A percentile compares a stretch with the other conserved stretches of the same genome.
These are phyloP conservation scores for Blastocladiella britannica DNA, from an alignment of 192 early-diverging fungal species.

Conservation along the genomic window DNA sequence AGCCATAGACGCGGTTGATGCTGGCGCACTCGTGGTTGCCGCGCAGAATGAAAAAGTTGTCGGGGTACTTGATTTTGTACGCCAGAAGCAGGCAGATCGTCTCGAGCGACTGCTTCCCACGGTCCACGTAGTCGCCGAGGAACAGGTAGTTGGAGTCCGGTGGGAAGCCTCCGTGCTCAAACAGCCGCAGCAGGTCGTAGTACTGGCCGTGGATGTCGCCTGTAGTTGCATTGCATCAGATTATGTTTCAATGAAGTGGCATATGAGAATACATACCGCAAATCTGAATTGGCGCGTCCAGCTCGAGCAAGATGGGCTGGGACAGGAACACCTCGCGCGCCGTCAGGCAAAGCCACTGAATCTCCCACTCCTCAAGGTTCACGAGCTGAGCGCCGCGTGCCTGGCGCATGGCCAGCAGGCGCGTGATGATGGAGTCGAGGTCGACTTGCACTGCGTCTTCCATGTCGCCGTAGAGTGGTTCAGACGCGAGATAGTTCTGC, in stretches of 20 bases:
- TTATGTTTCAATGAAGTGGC: neutral
- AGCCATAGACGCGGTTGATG: slow-evolving; percentile 93
- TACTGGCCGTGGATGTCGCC: slow-evolving; percentile 89
- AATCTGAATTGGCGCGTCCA: slow-evolving; percentile 89
- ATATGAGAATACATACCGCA: slow-evolving; percentile 38
- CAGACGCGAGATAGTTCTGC: too few relatives aligned
- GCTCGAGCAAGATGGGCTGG: slow-evolving; percentile 77
- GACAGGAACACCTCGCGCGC: slow-evolving; percentile 85
- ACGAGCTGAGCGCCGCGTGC: too few relatives aligned
- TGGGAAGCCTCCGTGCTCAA: slow-evolving; percentile 91
- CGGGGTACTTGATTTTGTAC: slow-evolving; percentile 99
- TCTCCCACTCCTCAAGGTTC: slow-evolving; percentile 81
- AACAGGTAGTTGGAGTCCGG: slow-evolving; percentile 93
- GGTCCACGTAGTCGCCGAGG: slow-evolving; percentile 93
- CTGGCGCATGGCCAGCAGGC: too few relatives aligned
- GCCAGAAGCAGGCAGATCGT: slow-evolving; percentile 92
- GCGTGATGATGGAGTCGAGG: slow-evolving; percentile 72
- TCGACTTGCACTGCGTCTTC: slow-evolving; percentile 35
- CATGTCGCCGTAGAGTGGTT: too few relatives aligned
- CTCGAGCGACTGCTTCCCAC: slow-evolving; percentile 92
- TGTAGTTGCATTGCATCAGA: slow-evolving; percentile 4
- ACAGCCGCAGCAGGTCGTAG: slow-evolving; percentile 83
- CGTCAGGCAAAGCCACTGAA: slow-evolving; percentile 78
- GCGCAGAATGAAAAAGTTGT: slow-evolving; percentile 97
- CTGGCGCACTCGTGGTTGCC: slow-evolving; percentile 97